Evolutionary conservation across 768 basidiomycete species (phyloP), one percentile per base, ranked within the genome.

Genomic region (Leccinum disarticulatum): DNA sequence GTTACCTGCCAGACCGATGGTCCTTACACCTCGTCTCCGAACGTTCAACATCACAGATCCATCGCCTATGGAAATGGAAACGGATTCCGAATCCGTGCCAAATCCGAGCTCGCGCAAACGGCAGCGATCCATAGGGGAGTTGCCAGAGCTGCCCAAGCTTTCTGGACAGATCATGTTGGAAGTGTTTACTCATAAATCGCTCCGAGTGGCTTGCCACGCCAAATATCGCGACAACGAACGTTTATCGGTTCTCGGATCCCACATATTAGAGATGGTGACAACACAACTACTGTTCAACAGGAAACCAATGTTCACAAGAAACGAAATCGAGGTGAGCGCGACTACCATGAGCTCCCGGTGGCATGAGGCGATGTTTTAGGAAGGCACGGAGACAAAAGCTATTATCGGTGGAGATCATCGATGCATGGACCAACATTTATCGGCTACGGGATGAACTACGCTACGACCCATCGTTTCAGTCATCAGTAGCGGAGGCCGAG

Each of bases 171-270:
- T 84, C 38, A 75, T 85, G 63, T 80, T 91, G 55, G 82, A 87
- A 64, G 85, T 89, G 55, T 90, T 82, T 65, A 89, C 87, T 13
- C 89, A 91, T 68, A 79, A 73, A 65, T 87, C 87, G 19, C 77
- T 91, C 53, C 79, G 83, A 54, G 79, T 74, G 70, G 67, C 72
- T 65, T 62, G 74, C 64, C 72, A 71, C 46, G 63, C 75, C 67
- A 61, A 77, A 77, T 81, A 78, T 67, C 75, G 74, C 62, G 85
- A 87, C 69, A 85, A 85, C 63, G 84, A 85, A 68, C 74, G 85
- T 55, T 71, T 88, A 58, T 73, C 80, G 36, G 72, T 76, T 38
- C 76, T 88, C 43, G 87, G 87, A 33, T 71, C 74, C 58, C 61
- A 74, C 52, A 79, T 79, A 38, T 73, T 88, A 55, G 77, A 80